Base-by-base conservation (phyloP, 1,139 yeast genomes). In the Blastobotrys persicus region DNA sequence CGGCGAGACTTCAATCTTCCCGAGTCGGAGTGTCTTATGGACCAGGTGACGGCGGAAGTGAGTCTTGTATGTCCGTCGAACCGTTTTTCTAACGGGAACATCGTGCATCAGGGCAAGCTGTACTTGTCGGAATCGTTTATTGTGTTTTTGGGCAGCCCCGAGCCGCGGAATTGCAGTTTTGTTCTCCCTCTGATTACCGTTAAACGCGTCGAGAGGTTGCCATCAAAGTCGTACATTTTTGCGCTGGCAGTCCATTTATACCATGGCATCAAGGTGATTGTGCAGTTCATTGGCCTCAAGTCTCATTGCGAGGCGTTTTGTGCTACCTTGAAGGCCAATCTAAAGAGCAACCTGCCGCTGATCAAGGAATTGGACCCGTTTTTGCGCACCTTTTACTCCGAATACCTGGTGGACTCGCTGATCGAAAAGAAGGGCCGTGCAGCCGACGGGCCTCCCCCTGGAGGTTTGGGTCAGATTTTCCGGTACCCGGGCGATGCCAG, bases 401-500 rank as follows among this genome's bases (percentile, higher is more conserved):
- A 92, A 63, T 91, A 87, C 63, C 72, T 89, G 42, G 71, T 87
- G 44, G 75, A 80, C 34, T 52, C 58, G 45, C 55, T 48, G 49
- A 17, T 28, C 9, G 43, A 31, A 13, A 45, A 47, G 14, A 34
- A 34, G 38, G 38, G 38, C 20, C 17, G 14, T 16, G 38, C 38
- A 6, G 42, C 46, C 37, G 31, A 61, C 2, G 60, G 66, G n/a
- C 75, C 83, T 0, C 96, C 97, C 0, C 72, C 76, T 2, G 94
- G 94, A 19, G 98, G 98, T 0, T 72, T 91, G 39, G 98, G 98
- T 0, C 78, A 85, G 60, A 71, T 70, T 20, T 89, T 80, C 69
- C 85, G 86, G 58, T 94, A 85, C 64, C 98, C 98, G 0, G 98
- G 98, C 0, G 88, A 88, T 63, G 79, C 95, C 1, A 77, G 78